Evolutionary conservation across 495 filamentous ascomycete genomes (phyloP).

Genomic region (Chaetomidium leptoderma): DNA sequence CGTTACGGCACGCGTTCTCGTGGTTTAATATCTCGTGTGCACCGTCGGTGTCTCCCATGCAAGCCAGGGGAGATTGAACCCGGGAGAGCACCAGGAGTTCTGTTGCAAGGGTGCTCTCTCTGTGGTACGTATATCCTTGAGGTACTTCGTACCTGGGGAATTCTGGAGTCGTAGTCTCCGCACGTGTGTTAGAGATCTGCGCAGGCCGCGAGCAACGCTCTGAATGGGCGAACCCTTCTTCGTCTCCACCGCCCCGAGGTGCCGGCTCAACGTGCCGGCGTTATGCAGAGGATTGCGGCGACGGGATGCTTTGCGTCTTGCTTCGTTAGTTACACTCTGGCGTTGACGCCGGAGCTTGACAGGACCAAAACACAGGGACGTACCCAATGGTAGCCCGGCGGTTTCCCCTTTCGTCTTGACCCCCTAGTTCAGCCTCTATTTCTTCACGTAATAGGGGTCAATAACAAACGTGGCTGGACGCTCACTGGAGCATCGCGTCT

Average conservation of each 20-base stretch:
- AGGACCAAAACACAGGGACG: not conserved
- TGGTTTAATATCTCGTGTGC: conserved; percentile 26
- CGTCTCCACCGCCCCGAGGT: not conserved
- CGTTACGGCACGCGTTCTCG: conserved; percentile 8
- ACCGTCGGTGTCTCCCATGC: not conserved
- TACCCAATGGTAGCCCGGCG: not conserved
- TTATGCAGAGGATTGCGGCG: not conserved
- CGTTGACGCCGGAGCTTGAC: no score
- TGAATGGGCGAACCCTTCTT: not conserved
- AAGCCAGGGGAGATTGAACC: conserved; percentile 20
- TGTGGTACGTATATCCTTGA: not conserved
- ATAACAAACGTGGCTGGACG: not conserved
- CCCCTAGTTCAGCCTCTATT: not conserved
- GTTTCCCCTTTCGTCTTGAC: not conserved
- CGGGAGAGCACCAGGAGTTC: not conserved
- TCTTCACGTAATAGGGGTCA: not conserved
- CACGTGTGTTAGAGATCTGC: no score
- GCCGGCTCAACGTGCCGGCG: not conserved
- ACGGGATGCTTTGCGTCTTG: not conserved
- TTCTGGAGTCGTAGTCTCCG: not conserved
- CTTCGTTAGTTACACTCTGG: no score
- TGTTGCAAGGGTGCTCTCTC: not conserved
- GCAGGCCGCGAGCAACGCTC: no score
- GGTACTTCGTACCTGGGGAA: not conserved
- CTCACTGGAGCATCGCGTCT: conserved; percentile 1